Percentiles rank a stretch among this genome's conserved stretches.
Evolutionary conservation across 768 basidiomycete species (phyloP).

Genomic region (Phaeolepiota aurea): DNA sequence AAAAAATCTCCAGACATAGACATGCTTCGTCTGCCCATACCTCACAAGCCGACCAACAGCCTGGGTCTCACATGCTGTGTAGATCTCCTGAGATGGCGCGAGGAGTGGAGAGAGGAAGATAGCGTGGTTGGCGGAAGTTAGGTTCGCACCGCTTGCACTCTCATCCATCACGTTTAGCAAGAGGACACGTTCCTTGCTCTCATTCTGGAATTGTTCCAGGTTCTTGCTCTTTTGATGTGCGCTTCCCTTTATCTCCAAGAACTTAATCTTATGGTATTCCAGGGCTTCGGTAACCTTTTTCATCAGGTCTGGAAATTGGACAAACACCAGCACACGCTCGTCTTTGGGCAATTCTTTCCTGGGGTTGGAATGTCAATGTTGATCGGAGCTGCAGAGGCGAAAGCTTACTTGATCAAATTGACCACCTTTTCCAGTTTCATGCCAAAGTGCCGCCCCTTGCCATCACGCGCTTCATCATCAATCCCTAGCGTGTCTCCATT

Average conservation of each 20-base stretch:
- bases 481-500: conserved; percentile 70
- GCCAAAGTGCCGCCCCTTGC: conserved; percentile 70
- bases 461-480: conserved; percentile 69
- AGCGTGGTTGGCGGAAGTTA: conserved; percentile 91
- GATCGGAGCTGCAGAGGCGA: conserved; percentile 2
- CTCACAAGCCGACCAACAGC: conserved; percentile 79
- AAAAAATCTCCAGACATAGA: conserved; percentile 76
- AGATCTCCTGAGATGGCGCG: conserved; percentile 73
- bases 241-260: conserved; percentile 75
- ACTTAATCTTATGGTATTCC: conserved; percentile 58
- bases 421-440: conserved; percentile 77
- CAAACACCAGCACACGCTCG: conserved; percentile 85
- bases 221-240: conserved; percentile 74
- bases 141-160: conserved; percentile 87
- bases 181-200: conserved; percentile 69
- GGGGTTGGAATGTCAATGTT: conserved; percentile 6
- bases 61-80: conserved; percentile 77
- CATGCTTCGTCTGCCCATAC: conserved; percentile 75
- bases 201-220: conserved; percentile 80
- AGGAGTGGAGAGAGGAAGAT: conserved; percentile 92
- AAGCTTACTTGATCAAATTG: conserved; percentile 60
- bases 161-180: conserved; percentile 92
- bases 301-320: conserved; percentile 94
- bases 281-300: conserved; percentile 86
- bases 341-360: conserved; percentile 63